Evolutionary conservation across 352 stramenopile species (phyloP).

Genomic region (Blastocystis sp.): DNA sequence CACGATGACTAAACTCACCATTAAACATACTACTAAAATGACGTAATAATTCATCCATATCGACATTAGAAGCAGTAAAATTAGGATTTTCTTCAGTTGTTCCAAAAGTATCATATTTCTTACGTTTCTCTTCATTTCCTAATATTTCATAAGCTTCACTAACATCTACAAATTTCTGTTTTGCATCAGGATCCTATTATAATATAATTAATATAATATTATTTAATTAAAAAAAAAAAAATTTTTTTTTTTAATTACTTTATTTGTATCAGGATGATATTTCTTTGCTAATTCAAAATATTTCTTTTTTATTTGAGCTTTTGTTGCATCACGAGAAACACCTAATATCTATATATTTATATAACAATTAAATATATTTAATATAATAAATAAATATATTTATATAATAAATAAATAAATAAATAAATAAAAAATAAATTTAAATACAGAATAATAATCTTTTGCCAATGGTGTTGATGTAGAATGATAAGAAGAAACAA

Average conservation of each 20-base stretch:
- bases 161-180: conserved; percentile 67
- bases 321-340: conserved; percentile 54
- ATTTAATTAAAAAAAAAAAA: too few species aligned
- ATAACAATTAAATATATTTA: not conserved
- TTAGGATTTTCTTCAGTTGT: conserved; percentile 56
- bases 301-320: conserved; percentile 75
- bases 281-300: conserved; percentile 77
- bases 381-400: too few species aligned
- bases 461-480: too few species aligned
- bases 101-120: conserved; percentile 64
- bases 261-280: conserved; percentile 78
- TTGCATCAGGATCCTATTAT: conserved; percentile 55
- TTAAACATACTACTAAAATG: conserved; percentile 29
- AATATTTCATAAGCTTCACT: conserved; percentile 67
- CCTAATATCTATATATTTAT: conserved; percentile 50
- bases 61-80: conserved; percentile 35
- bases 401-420: too few species aligned
- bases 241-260: conserved; percentile 42
- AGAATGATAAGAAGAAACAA: too few species aligned
- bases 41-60: conserved; percentile 35
- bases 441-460: too few species aligned
- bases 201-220: not conserved
- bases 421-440: too few species aligned
- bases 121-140: conserved; percentile 62
- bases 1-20: too few species aligned